Percentiles rank a stretch among this genome's conserved stretches.
These are phyloP conservation scores for Raphidocelis subcapitata DNA, from an alignment of 139 green algal genomes.

Conservation along the genomic window DNA sequence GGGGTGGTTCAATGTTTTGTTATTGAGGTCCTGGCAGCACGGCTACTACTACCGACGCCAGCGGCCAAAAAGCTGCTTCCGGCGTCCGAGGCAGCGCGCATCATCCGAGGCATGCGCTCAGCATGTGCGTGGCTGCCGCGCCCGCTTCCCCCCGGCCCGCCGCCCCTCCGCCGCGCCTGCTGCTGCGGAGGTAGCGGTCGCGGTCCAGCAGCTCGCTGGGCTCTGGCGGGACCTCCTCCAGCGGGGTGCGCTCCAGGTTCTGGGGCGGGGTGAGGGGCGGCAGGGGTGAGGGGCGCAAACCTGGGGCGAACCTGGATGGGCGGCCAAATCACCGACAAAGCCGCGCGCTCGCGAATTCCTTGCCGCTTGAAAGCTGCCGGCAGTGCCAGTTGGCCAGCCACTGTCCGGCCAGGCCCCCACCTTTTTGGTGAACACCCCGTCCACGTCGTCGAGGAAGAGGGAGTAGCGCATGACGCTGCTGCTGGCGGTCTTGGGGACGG, in stretches of 20 bases:
- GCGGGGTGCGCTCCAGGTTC: slow-evolving; percentile 61
- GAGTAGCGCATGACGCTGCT: slow-evolving; percentile 46
- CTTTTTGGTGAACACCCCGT: slow-evolving; percentile 63
- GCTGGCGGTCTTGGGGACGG: slow-evolving; percentile 38
- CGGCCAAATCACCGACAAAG: not conserved
- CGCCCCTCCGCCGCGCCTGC: slow-evolving; percentile 21
- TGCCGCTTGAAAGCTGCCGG: not conserved
- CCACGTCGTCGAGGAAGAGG: slow-evolving; percentile 63
- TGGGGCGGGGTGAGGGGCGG: slow-evolving; percentile 16
- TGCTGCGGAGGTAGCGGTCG: slow-evolving; percentile 56
- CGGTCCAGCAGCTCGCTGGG: slow-evolving; percentile 68
- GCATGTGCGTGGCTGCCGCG: not conserved
- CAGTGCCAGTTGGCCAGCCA: not conserved
- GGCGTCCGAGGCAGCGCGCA: no score
- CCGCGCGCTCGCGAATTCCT: not conserved
- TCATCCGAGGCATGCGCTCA: no score
- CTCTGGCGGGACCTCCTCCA: slow-evolving; percentile 62
- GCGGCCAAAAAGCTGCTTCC: no score
- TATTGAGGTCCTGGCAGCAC: no score
- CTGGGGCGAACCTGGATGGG: no score
- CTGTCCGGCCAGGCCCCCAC: no score
- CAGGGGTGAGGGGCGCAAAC: not conserved
- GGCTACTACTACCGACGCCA: no score
- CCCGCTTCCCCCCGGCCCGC: not conserved
- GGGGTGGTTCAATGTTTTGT: not conserved